Evolutionary conservation across 2,329 filamentous ascomycete species (phyloP).

Genomic region (Penicillium sp.): DNA sequence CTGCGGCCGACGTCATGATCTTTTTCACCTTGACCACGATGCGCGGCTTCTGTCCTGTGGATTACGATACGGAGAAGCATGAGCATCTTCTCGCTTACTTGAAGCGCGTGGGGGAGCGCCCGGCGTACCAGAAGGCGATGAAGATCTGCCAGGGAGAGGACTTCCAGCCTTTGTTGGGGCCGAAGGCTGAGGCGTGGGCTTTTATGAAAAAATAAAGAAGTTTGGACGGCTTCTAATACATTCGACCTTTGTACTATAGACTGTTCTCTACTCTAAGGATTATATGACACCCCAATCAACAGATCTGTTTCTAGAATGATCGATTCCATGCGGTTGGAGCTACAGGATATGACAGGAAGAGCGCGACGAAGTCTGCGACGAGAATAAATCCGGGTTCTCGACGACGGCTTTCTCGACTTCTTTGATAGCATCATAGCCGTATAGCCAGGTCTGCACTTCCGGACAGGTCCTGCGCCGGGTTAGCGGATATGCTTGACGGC

Average conservation of each 20-base stretch:
- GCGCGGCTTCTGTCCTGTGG: constrained; percentile 18
- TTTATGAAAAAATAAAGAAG: constrained; percentile 13
- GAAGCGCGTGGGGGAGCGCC: constrained; percentile 19
- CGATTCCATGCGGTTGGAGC: too few relatives aligned
- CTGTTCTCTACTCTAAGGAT: not conserved
- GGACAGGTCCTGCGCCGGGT: constrained; percentile 53
- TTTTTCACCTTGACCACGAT: constrained; percentile 23
- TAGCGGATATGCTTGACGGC: not conserved
- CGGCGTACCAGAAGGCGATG: constrained; percentile 23
- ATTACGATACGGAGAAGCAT: constrained; percentile 18
- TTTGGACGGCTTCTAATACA: too few relatives aligned
- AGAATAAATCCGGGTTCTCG: constrained; percentile 24
- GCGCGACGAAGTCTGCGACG: not conserved
- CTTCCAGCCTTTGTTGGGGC: constrained; percentile 19
- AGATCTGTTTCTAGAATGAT: too few relatives aligned
- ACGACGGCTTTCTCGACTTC: constrained; percentile 50
- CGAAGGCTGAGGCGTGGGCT: constrained; percentile 13
- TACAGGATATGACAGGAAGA: constrained; percentile 12
- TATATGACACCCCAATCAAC: not conserved
- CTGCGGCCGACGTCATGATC: constrained; percentile 23
- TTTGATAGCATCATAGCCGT: constrained; percentile 60
- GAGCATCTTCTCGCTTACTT: constrained; percentile 20
- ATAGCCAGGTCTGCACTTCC: constrained; percentile 62
- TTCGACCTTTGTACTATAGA: constrained; percentile 3
- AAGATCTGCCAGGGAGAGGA: constrained; percentile 22